Evolutionary conservation across 768 basidiomycete species (phyloP).

Genomic region (Pholiota molesta): DNA sequence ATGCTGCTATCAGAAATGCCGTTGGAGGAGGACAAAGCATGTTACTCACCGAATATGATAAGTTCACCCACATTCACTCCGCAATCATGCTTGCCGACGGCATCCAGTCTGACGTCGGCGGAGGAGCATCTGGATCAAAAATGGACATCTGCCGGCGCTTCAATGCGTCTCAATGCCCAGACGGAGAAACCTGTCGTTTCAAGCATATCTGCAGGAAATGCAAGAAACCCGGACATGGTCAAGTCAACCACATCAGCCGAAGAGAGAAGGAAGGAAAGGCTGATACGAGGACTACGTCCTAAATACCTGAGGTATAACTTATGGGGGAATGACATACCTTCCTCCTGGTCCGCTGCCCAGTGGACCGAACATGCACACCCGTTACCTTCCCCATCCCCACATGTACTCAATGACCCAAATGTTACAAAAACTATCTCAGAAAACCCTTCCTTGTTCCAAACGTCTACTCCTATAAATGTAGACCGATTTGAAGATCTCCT

Average conservation of each 20-base stretch:
- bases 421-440: slow-evolving; percentile 25
- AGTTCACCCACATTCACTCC: no score
- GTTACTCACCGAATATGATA: no score
- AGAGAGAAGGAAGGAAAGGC: neutral
- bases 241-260: neutral
- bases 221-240: neutral
- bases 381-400: slow-evolving; percentile 16
- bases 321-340: slow-evolving; percentile 7
- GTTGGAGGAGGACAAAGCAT: no score
- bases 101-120: no score
- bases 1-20: no score
- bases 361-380: slow-evolving; percentile 21
- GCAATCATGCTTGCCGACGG: no score
- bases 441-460: slow-evolving; percentile 35
- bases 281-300: neutral
- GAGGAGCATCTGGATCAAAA: no score
- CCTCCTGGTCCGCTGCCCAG: slow-evolving; percentile 8
- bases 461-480: slow-evolving; percentile 32
- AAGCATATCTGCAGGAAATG: neutral
- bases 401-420: slow-evolving; percentile 15
- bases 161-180: no score
- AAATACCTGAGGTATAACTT: slow-evolving; percentile 19
- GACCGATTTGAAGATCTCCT: slow-evolving; percentile 18
- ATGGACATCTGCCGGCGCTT: no score
- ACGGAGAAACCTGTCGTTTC: neutral